Base-by-base conservation (phyloP, 1,139 yeast genomes). In the Blastobotrys elegans region DNA sequence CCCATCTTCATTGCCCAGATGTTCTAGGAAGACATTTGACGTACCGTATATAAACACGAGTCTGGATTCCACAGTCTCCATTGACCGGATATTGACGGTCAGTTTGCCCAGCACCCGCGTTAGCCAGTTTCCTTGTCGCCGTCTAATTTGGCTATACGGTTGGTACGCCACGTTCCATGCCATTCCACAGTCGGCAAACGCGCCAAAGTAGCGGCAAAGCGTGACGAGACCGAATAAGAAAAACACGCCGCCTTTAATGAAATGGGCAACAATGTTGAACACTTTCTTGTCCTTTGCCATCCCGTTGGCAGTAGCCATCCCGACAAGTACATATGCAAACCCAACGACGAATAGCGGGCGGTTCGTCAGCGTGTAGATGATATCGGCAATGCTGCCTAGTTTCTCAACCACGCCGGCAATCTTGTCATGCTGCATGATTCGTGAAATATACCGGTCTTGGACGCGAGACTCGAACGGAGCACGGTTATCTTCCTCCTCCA, bases 181-280 rank as follows among this genome's bases (percentile, higher is more conserved):
- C 85, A 94, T 84, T 20, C 98, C 97, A 51, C 75, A 71, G 50
- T 75, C 73, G 31, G 76, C 64, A 59, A 84, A 86, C 11, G 83
- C 86, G 2, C 98, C 98, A 58, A 89, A 79, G 65, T 87, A 90
- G 57, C 97, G 78, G 2, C 89, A 84, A 44, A 92, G 72, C 14
- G 95, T 76, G 16, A 89, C 66, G 6, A 90, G 52, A 10, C 98
- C 98, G 44, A 84, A 71, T 2, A 76, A 58, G 54, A 88, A 75
- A 64, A 92, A 90, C 2, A 92, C 92, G 13, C 94, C 95, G 50
- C 98, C 98, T 67, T 92, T 92, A 64, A 92, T 90, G 73, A 88
- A 87, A 66, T 92, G 98, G 1, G 98, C 98, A 52, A 90, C 74
- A 47, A 92, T 68, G 61, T 87, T 89, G 69, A 85, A 92, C 5